Conservation (phyloP, 176 grass and related monocot species). For the Musa beccarii region DNA sequence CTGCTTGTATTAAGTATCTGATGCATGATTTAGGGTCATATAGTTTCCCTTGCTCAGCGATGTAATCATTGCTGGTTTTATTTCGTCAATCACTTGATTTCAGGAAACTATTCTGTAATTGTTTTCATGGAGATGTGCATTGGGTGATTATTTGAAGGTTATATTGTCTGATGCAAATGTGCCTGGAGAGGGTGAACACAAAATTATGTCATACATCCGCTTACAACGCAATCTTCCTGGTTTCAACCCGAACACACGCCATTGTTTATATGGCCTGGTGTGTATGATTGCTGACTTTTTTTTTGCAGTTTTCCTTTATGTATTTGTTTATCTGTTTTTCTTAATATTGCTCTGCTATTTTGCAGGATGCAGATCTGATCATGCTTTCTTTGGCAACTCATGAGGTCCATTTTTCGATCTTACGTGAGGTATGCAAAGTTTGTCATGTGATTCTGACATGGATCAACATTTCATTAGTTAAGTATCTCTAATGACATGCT, state of each 20-base stretch:
- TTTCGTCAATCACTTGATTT: constrained; percentile 21
- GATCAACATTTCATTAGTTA: constrained; percentile 1
- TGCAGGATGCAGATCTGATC: constrained; percentile 96
- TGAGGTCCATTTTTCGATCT: constrained; percentile 95
- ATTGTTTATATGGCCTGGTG: constrained; percentile 93
- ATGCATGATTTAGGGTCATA: constrained; percentile 22
- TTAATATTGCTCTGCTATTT: constrained; percentile 8
- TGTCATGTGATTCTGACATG: constrained; percentile 9
- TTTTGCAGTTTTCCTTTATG: not conserved
- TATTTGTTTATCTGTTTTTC: constrained; percentile 6
- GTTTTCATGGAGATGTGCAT: constrained; percentile 35
- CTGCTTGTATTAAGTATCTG: constrained; percentile 1
- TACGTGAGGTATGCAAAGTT: constrained; percentile 73
- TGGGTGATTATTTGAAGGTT: constrained; percentile 58
- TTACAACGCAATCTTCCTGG: constrained; percentile 79
- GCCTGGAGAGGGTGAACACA: constrained; percentile 91
- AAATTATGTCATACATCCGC: constrained; percentile 97
- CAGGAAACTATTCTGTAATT: constrained; percentile 23
- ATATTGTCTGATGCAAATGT: constrained; percentile 97
- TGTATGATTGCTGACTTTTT: constrained; percentile 17
- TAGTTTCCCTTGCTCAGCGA: constrained; percentile 14
- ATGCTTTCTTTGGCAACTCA: constrained; percentile 97
- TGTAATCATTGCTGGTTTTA: constrained; percentile 33
- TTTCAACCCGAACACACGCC: constrained; percentile 82
- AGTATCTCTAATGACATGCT: not conserved